Evolutionary conservation across 768 basidiomycete species (phyloP), one percentile per base, ranked within the genome.

Genomic region (Dentipellis sp.): DNA sequence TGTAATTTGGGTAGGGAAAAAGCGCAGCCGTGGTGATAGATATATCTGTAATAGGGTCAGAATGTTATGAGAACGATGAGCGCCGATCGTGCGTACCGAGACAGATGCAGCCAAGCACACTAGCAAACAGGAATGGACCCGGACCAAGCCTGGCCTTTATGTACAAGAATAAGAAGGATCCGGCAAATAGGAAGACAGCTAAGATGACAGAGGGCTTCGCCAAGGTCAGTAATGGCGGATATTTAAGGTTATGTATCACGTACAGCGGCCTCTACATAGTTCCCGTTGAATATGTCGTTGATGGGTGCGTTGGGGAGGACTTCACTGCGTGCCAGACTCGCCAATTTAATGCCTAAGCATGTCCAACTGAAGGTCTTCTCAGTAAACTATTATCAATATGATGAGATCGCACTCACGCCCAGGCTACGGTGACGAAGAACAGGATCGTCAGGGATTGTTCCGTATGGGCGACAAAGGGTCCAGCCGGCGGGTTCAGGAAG

Each of bases 1-100:
- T 60, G 66, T 89, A 90, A 63, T 77, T 78, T 1, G 86, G 80
- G 59, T 74, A 88, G 0, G 88, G 88, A 62, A 78, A 83, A 8
- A 90, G 68, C 11, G 68, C 76, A 0, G 80, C 78, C 0, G 80
- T 81, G 0, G 79, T 82, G 16, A 86, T 62, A 14, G 71, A 68
- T 16, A 86, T 82, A 61, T 86, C 86, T 84, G 57, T 21, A 56
- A 5, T 36, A 55, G 47, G 9, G 22, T 8, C 50, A 34, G 59
- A 53, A 62, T 16, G 57, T 46, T 10, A 23, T 29, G 35, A 5
- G 16, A 52, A 11, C 34, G 12, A 35, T 17, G 17, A n/a, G 37
- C 10, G 47, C 14, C 9, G 21, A n/a, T 42, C 19, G 19, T 36
- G 59, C 74, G 55, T 55, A 81, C 84, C 81, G 7, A 85, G 53